Percentiles rank a stretch among this genome's conserved stretches.
phyloP scores from a whole-genome alignment of 2,329 filamentous ascomycete genomes.

The Lasiodiplodia hormozganensis region DNA sequence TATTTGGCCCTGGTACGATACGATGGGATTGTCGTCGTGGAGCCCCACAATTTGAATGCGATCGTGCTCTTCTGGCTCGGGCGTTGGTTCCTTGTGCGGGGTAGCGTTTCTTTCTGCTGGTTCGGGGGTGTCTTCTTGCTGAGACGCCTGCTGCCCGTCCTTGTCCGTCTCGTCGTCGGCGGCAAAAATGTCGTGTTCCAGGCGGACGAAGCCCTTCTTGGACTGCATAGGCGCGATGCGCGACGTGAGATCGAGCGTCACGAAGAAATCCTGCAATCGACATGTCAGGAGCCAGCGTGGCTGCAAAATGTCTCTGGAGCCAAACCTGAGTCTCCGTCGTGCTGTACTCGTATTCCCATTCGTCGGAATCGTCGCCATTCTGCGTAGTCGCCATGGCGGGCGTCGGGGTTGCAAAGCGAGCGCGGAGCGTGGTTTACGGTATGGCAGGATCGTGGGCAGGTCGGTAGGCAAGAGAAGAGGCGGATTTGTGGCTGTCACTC shows the following conservation, averaged over 20 bases:
- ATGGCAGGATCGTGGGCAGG: neutral
- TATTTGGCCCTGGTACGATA: constrained; percentile 79
- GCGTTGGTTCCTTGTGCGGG: constrained; percentile 16
- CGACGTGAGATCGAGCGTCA: constrained; percentile 64
- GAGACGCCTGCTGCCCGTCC: neutral
- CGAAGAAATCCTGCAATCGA: constrained; percentile 60
- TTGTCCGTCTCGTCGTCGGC: constrained; percentile 16
- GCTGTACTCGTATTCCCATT: constrained; percentile 70
- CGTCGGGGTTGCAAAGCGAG: neutral
- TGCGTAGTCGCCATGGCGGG: constrained; percentile 21
- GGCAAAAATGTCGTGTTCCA: constrained; percentile 25
- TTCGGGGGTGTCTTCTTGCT: constrained; percentile 6
- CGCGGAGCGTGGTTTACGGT: neutral
- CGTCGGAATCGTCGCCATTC: constrained; percentile 42
- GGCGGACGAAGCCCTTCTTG: constrained; percentile 16
- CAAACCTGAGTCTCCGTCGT: constrained; percentile 59
- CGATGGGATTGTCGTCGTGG: constrained; percentile 75
- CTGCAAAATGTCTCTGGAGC: constrained; percentile 17
- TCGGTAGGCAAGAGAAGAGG: neutral
- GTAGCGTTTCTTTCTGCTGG: constrained; percentile 4
- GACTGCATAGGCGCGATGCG: constrained; percentile 37
- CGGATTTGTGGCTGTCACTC: neutral
- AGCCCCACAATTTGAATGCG: constrained; percentile 82
- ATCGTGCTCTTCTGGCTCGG: constrained; percentile 28
- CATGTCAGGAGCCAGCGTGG: neutral